Evolutionary conservation across 495 filamentous ascomycete genomes (phyloP).

Genomic region (Penicillium waksmanii): DNA sequence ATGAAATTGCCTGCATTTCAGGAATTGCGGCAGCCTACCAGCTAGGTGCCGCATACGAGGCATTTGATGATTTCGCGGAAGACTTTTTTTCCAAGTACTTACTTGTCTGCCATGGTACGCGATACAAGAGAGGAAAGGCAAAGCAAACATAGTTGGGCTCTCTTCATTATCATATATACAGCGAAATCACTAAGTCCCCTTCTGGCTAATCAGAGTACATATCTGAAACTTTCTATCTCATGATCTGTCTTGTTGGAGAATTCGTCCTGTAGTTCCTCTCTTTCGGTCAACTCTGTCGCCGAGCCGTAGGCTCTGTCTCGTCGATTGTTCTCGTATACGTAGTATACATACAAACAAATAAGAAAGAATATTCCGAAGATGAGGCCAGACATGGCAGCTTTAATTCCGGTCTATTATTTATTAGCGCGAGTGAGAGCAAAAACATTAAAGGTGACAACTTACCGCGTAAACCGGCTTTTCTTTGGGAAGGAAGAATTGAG

Average conservation of each 20-base stretch:
- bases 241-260: constrained; percentile 37
- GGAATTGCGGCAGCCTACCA: constrained; percentile 79
- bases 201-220: constrained; percentile 25
- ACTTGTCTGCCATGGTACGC: constrained; percentile 53
- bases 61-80: constrained; percentile 64
- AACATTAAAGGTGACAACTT: constrained; percentile 10
- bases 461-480: constrained; percentile 42
- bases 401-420: constrained; percentile 31
- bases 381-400: constrained; percentile 33
- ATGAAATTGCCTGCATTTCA: constrained; percentile 77
- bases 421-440: too few species aligned
- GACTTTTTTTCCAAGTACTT: constrained; percentile 61
- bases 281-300: constrained; percentile 25
- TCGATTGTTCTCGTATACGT: constrained; percentile 31
- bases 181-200: not conserved
- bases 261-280: constrained; percentile 33
- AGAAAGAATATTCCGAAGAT: constrained; percentile 32
- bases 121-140: constrained; percentile 38
- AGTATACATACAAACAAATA: constrained; percentile 28
- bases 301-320: constrained; percentile 31
- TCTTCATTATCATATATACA: not conserved
- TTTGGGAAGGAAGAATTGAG: constrained; percentile 37
- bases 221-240: constrained; percentile 38
- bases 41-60: constrained; percentile 74
- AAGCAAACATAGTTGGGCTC: constrained; percentile 16